phyloP scores from a whole-genome alignment of 208 protist species.

The Zelonia costaricensis region DNA sequence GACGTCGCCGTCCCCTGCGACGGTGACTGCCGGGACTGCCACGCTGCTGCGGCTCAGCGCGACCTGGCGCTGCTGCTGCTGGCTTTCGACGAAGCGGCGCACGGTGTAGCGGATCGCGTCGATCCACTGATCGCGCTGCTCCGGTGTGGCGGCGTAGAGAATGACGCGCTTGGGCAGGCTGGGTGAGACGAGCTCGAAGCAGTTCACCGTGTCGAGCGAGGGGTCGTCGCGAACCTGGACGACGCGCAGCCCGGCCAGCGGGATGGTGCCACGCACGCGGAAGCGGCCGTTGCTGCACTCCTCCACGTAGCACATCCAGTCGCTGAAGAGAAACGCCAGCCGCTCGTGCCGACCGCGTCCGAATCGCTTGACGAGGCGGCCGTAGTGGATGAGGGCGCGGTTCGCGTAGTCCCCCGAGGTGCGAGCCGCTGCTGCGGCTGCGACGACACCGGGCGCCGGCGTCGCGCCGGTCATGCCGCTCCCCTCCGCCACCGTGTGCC shows the following conservation, averaged over 20 bases:
- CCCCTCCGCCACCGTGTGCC: neutral
- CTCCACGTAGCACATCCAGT: conserved; percentile 83
- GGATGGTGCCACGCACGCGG: conserved; percentile 64
- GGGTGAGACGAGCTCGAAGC: conserved; percentile 51
- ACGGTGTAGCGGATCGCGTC: conserved; percentile 60
- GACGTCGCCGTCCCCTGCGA: conserved; percentile 10
- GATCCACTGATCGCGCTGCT: conserved; percentile 83
- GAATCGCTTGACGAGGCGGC: conserved; percentile 64
- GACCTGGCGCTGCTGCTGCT: neutral
- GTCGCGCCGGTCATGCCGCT: neutral
- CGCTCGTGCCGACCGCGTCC: conserved; percentile 69
- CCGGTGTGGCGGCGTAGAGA: conserved; percentile 63
- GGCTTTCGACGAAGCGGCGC: conserved; percentile 21
- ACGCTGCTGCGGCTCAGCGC: neutral
- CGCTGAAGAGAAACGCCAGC: conserved; percentile 82
- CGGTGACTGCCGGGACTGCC: neutral
- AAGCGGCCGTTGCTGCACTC: conserved; percentile 67
- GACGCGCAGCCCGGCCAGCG: conserved; percentile 52
- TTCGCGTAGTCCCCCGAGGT: conserved; percentile 13
- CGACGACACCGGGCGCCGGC: conserved; percentile 16
- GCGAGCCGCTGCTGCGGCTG: neutral
- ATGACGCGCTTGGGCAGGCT: conserved; percentile 44
- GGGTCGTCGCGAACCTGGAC: conserved; percentile 41
- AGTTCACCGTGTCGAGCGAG: conserved; percentile 29
- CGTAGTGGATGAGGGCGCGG: conserved; percentile 72